Conservation (phyloP, 1,284 basidiomycete species). For the Apiotrichum akiyoshidainum region DNA sequence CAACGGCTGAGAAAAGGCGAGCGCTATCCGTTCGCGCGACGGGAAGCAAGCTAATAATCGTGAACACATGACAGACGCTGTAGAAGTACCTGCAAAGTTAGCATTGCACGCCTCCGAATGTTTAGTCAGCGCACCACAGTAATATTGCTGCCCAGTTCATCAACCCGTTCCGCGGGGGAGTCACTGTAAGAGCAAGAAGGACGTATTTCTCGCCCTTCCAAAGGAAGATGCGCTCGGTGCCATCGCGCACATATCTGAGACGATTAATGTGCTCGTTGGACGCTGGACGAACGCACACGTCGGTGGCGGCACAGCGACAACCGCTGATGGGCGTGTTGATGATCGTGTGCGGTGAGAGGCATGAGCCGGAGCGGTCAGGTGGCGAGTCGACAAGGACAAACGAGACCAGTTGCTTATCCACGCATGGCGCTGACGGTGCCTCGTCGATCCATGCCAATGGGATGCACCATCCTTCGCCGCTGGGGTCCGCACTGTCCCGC, state of each 20-base stretch:
- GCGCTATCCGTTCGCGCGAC: no score
- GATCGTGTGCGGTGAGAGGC: slow-evolving; percentile 34
- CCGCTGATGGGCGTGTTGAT: slow-evolving; percentile 5
- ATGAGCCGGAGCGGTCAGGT: slow-evolving; percentile 6
- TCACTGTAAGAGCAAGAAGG: not conserved
- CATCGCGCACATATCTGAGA: not conserved
- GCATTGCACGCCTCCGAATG: not conserved
- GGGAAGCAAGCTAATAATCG: no score
- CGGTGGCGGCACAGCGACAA: slow-evolving; percentile 2
- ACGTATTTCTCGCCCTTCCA: not conserved
- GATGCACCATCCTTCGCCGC: slow-evolving; percentile 11
- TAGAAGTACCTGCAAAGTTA: not conserved
- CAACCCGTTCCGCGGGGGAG: not conserved
- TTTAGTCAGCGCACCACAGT: not conserved
- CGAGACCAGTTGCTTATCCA: slow-evolving; percentile 2
- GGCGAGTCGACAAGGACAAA: slow-evolving; percentile 1
- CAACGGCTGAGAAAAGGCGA: no score
- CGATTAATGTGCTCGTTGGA: not conserved
- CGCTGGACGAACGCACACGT: not conserved
- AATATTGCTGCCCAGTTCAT: not conserved
- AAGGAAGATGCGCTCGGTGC: not conserved
- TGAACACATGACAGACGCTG: no score
- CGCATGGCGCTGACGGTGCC: slow-evolving; percentile 10
- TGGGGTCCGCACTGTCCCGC: slow-evolving; percentile 2
- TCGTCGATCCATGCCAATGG: not conserved